A percentile compares a stretch with the other conserved stretches of the same genome.
phyloP scores from a whole-genome alignment of 179 eudicot genomes.

The Silene noctiflora region DNA sequence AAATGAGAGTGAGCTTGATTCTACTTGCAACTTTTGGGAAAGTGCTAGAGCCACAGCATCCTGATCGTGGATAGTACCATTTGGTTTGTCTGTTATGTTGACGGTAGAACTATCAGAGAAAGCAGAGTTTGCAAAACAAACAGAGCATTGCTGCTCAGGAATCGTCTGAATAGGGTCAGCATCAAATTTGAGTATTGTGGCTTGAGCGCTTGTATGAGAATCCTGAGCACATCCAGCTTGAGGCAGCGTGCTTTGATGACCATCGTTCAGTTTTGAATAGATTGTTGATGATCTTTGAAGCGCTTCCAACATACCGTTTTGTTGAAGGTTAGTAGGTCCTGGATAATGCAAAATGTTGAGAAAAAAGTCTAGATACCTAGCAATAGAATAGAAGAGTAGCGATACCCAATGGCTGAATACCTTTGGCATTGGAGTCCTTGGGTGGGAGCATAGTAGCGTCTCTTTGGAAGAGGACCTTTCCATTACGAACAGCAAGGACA shows the following conservation, averaged over 20 bases:
- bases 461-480: conserved; percentile 64
- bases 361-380: neutral
- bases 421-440: conserved; percentile 27
- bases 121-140: conserved; percentile 44
- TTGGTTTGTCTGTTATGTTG: conserved; percentile 19
- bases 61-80: conserved; percentile 29
- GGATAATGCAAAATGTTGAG: conserved; percentile 12
- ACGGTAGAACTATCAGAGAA: conserved; percentile 21
- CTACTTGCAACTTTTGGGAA: conserved; percentile 41
- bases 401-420: conserved; percentile 11
- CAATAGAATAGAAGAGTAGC: neutral
- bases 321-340: conserved; percentile 46
- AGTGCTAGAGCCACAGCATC: conserved; percentile 61
- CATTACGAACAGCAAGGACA: conserved; percentile 74
- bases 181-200: conserved; percentile 27
- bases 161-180: conserved; percentile 22
- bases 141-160: conserved; percentile 41
- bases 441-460: conserved; percentile 34
- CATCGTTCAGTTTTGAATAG: conserved; percentile 32
- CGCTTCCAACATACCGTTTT: conserved; percentile 43
- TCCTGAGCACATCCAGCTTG: no score
- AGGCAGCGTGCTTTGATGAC: conserved; percentile 12
- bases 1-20: conserved; percentile 41
- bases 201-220: conserved; percentile 26
- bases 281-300: conserved; percentile 49